These are phyloP conservation scores for Cryptococcus sp. DNA, from an alignment of 1,284 basidiomycete genomes.

Conservation along the genomic window DNA sequence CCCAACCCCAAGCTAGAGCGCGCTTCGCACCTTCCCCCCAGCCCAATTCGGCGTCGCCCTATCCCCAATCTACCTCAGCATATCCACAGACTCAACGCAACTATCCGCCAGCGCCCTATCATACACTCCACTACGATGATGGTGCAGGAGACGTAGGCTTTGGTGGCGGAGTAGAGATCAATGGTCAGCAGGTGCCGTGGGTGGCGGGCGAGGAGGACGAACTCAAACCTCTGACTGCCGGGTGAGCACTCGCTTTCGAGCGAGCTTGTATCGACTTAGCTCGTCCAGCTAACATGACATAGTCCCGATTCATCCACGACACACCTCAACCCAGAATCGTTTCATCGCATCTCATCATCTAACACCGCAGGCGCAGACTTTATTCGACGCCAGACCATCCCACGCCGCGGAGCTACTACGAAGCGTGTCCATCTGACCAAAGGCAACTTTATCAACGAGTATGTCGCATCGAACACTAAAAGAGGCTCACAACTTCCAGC, in stretches of 20 bases:
- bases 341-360: slow-evolving; percentile 9
- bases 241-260: slow-evolving; percentile 8
- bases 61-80: no score
- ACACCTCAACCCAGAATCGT: slow-evolving; percentile 13
- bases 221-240: slow-evolving; percentile 24
- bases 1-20: background rate
- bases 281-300: background rate
- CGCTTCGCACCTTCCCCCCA: slow-evolving; percentile 11
- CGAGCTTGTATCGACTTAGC: no score
- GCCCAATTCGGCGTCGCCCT: slow-evolving; percentile 1
- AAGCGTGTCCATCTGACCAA: slow-evolving; percentile 87
- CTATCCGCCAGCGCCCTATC: slow-evolving; percentile 19
- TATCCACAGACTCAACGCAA: background rate
- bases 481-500: slow-evolving; percentile 13
- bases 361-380: slow-evolving; percentile 41
- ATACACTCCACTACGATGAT: slow-evolving; percentile 16
- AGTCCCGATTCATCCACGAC: slow-evolving; percentile 13
- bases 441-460: slow-evolving; percentile 88
- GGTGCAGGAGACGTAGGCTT: slow-evolving; percentile 23
- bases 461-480: no score
- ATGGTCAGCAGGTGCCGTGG: slow-evolving; percentile 34
- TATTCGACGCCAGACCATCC: slow-evolving; percentile 74
- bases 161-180: slow-evolving; percentile 27
- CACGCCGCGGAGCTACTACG: slow-evolving; percentile 79
- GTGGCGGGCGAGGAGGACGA: slow-evolving; percentile 33